Evolutionary conservation across 495 filamentous ascomycete species (phyloP), one percentile per base, ranked within the genome.

Genomic region (Parachaetomium inaequale): DNA sequence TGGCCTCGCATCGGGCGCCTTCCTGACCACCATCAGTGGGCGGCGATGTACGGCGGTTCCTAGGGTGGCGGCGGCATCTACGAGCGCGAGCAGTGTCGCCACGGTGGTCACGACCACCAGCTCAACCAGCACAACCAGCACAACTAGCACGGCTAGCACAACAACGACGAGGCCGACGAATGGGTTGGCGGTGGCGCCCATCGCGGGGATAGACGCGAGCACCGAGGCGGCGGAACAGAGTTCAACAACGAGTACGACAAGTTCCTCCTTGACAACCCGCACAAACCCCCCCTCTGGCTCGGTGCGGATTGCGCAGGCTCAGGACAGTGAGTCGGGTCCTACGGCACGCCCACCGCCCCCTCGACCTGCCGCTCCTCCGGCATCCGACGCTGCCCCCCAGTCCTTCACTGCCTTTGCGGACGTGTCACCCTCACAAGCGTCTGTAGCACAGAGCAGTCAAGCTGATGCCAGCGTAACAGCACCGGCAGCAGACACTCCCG

Each of bases 41-140:
- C 76, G 68, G 60, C 74, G 70, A 67, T 82, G 81, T 67, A 81
- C 80, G 63, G 76, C 75, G 34, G 65, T 79, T 55, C 79, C 80
- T 40, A 78, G 72, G 57, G 61, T 57, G 29, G 53, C 34, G n/a
- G 46, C 55, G 1, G 50, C 4, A 7, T 57, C 55, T 23, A 10
- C 51, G 52, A 42, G 23, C 4, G 17, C 49, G 32, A 55, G 67
- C 42, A 46, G 66, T 54, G 34, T 59, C 42, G 54, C 12, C 3
- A 62, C 34, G 45, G 46, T 64, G 3, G n/a, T 67, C 36, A 47
- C 67, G 34, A 57, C 58, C 19, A 26, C 28, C 11, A 61, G 10
- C 21, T 43, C 38, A 15, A 10, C 67, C 4, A 23, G 0, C 15
- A 53, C 31, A 12, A 64, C 66, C 7, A 21, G 5, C 15, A 53